phyloP scores from a whole-genome alignment of 345 rosid genomes.

The Citrus glauca region DNA sequence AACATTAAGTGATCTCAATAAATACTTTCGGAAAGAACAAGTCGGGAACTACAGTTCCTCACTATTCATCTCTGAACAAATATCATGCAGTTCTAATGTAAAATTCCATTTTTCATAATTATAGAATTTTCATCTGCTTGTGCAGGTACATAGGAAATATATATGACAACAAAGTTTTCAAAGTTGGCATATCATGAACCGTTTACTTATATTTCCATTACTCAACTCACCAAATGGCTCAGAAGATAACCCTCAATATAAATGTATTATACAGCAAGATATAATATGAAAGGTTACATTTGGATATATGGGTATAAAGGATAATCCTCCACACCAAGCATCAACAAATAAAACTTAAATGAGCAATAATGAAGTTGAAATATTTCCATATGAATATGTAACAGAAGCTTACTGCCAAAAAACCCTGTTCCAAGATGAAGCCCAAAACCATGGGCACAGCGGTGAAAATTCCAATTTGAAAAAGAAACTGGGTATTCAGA shows the following conservation, averaged over 20 bases:
- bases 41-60: background rate
- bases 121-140: background rate
- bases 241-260: background rate
- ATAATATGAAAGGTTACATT: background rate
- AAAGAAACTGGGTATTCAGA: constrained; percentile 87
- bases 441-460: constrained; percentile 98
- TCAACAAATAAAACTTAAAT: constrained; percentile 1
- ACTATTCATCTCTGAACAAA: background rate
- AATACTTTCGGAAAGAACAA: background rate
- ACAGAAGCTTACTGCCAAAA: constrained; percentile 44
- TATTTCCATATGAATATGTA: background rate
- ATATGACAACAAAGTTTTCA: background rate
- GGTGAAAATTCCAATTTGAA: constrained; percentile 91
- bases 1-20: constrained; percentile 4
- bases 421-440: constrained; percentile 62
- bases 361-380: background rate
- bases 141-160: background rate
- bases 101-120: background rate
- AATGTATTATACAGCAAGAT: background rate
- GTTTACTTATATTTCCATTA: background rate
- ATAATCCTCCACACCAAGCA: background rate
- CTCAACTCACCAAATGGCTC: background rate
- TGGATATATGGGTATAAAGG: background rate
- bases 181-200: background rate
- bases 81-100: background rate